Evolutionary conservation across 2,329 filamentous ascomycete species (phyloP).

Genomic region (Diplocarpon rosae): DNA sequence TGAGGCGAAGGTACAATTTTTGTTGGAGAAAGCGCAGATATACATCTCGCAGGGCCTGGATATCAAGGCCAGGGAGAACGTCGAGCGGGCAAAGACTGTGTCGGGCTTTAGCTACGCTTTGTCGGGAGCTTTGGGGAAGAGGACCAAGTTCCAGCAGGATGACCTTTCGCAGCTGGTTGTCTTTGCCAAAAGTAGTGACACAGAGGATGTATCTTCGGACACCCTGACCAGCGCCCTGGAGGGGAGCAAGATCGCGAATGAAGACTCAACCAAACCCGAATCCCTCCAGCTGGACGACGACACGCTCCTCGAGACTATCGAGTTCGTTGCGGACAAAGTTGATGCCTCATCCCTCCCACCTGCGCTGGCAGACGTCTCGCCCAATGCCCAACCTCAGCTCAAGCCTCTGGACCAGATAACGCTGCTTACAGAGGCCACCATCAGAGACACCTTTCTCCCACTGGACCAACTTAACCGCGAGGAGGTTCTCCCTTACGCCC

Average conservation of each 20-base stretch:
- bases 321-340: conserved; percentile 46
- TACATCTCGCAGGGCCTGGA: conserved; percentile 79
- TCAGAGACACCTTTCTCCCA: conserved; percentile 80
- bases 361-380: conserved; percentile 53
- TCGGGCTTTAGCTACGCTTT: conserved; percentile 72
- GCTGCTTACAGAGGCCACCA: conserved; percentile 73
- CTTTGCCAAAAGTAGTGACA: conserved; percentile 60
- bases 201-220: conserved; percentile 8
- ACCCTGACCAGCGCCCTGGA: conserved; percentile 14
- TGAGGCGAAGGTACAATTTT: conserved; percentile 53
- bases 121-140: conserved; percentile 77
- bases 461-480: conserved; percentile 80
- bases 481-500: conserved; percentile 84
- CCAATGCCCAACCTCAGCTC: conserved; percentile 72
- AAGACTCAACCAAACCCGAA: conserved; percentile 40
- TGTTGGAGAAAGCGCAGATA: conserved; percentile 73
- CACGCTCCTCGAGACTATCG: conserved; percentile 78
- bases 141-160: conserved; percentile 69
- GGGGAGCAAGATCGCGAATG: conserved; percentile 12
- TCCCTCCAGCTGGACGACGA: conserved; percentile 80
- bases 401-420: conserved; percentile 81
- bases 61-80: conserved; percentile 57
- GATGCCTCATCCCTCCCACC: conserved; percentile 43
- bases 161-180: conserved; percentile 84
- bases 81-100: conserved; percentile 54